A percentile compares a stretch with the other conserved stretches of the same genome.
These are phyloP conservation scores for Senna tora DNA, from an alignment of 306 rosid species.

Conservation along the genomic window DNA sequence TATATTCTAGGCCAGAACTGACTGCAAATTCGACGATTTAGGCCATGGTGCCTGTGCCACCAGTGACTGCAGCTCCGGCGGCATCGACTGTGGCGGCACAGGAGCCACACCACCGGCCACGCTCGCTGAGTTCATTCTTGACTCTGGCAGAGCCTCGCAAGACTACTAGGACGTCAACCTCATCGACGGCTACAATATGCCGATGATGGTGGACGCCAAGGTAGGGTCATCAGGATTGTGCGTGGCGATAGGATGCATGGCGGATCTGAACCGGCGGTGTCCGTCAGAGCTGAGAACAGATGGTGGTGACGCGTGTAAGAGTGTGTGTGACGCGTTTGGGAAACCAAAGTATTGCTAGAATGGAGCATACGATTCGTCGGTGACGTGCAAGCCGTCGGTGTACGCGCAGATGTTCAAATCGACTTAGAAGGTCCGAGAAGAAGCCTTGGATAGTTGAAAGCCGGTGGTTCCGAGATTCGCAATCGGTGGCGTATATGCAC, in stretches of 20 bases:
- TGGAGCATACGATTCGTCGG: slow-evolving; percentile 64
- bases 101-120: slow-evolving; percentile 87
- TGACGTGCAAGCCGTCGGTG: slow-evolving; percentile 61
- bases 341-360: slow-evolving; percentile 74
- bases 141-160: too few relatives aligned
- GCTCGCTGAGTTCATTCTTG: slow-evolving; percentile 80
- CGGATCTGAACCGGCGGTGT: slow-evolving; percentile 68
- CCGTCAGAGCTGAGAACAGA: slow-evolving; percentile 66
- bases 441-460: too few relatives aligned
- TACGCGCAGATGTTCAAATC: slow-evolving; percentile 77
- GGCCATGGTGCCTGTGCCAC: slow-evolving; percentile 62
- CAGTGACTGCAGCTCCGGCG: slow-evolving; percentile 86
- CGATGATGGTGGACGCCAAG: slow-evolving; percentile 64
- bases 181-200: slow-evolving; percentile 85
- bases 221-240: slow-evolving; percentile 72
- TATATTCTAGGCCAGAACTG: too few relatives aligned
- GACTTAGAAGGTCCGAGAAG: too few relatives aligned
- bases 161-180: slow-evolving; percentile 89
- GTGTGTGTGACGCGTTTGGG: slow-evolving; percentile 84
- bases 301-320: slow-evolving; percentile 73
- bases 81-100: too few relatives aligned
- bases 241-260: slow-evolving; percentile 63
- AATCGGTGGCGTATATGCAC: too few relatives aligned
- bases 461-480: too few relatives aligned
- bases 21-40: too few relatives aligned